Evolutionary conservation across 192 early-diverging fungal species (phyloP).

Genomic region (Mortierella alpina): DNA sequence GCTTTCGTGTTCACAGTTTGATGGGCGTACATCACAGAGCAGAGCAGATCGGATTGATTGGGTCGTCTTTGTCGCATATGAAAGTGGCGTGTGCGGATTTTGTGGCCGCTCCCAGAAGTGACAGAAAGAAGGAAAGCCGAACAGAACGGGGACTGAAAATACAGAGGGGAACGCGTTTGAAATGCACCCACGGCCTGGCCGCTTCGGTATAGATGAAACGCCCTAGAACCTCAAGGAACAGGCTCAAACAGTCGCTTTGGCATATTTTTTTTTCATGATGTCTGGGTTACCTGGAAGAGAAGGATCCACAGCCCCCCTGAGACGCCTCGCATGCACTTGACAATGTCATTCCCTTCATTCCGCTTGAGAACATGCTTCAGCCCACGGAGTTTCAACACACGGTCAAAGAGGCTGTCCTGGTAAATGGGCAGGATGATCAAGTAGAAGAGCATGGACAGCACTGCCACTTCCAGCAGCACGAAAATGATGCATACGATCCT

Average conservation of each 20-base stretch:
- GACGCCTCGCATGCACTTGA: constrained; percentile 61
- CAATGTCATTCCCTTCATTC: constrained; percentile 53
- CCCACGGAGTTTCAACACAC: constrained; percentile 58
- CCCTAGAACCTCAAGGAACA: background rate
- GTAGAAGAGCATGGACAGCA: constrained; percentile 66
- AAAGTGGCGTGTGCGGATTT: too few relatives aligned
- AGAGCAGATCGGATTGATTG: too few relatives aligned
- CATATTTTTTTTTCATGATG: constrained; percentile 5
- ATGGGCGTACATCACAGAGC: too few relatives aligned
- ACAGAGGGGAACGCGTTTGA: too few relatives aligned
- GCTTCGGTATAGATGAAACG: background rate
- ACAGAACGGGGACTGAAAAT: too few relatives aligned
- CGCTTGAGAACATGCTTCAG: constrained; percentile 56
- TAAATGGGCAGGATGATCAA: constrained; percentile 67
- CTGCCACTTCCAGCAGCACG: constrained; percentile 64
- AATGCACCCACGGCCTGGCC: too few relatives aligned
- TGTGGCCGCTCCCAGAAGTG: too few relatives aligned
- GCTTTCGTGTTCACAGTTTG: too few relatives aligned
- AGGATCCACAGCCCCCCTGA: constrained; percentile 47
- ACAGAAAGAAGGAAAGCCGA: too few relatives aligned
- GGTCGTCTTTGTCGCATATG: too few relatives aligned
- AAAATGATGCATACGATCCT: constrained; percentile 66
- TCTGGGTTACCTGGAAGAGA: constrained; percentile 48
- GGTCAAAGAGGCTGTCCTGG: constrained; percentile 70
- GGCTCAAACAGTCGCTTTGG: too few relatives aligned